Conservation (phyloP, 345 rosid genomes). For the Salix brachista region DNA sequence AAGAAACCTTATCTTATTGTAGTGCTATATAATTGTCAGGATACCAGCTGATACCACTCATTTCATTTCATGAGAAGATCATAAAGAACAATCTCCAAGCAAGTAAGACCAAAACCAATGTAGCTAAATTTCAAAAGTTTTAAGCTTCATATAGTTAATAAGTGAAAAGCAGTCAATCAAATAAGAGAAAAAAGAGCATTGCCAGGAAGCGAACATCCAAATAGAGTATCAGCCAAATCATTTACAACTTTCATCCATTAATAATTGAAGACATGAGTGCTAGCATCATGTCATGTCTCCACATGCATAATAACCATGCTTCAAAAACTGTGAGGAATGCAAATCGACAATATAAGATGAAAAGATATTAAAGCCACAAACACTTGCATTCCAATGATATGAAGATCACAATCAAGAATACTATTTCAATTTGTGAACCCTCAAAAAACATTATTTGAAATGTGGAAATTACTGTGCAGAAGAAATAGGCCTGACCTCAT, state of each 20-base stretch:
- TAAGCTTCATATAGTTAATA: neutral
- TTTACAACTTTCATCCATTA: neutral
- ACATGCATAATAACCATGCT: neutral
- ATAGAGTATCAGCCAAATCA: neutral
- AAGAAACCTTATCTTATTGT: neutral
- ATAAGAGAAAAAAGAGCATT: neutral
- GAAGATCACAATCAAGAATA: neutral
- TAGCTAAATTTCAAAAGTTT: neutral
- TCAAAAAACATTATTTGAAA: neutral
- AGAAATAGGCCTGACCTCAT: conserved; percentile 51
- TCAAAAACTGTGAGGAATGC: neutral
- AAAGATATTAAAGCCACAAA: neutral
- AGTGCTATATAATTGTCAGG: neutral
- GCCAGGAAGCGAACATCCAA: neutral
- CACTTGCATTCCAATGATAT: neutral
- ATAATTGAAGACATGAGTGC: neutral
- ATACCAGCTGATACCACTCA: neutral
- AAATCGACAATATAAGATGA: neutral
- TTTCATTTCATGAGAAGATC: neutral
- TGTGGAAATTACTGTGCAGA: neutral
- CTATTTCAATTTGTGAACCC: no score
- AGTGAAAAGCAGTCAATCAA: neutral
- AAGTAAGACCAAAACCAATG: neutral
- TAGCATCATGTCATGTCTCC: neutral
- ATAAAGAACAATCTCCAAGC: neutral